These are phyloP conservation scores for Forsythia viridissima DNA, from an alignment of 257 asterid genomes.

Conservation along the genomic window DNA sequence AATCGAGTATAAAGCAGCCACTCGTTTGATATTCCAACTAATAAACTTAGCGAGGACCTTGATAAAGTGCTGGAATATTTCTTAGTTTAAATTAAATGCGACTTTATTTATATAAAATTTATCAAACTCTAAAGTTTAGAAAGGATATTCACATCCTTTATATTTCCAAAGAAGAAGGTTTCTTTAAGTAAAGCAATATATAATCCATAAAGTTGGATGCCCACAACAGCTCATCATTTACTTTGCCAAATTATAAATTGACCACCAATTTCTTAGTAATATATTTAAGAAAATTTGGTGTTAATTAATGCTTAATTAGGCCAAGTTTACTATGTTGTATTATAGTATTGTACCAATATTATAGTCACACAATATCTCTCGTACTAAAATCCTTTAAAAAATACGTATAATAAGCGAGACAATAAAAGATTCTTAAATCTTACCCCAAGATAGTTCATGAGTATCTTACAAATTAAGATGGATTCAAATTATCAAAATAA, in stretches of 20 bases:
- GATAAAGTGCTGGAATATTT: constrained; percentile 19
- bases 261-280: background rate
- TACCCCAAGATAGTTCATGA: too few relatives aligned
- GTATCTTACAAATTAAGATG: too few relatives aligned
- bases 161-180: background rate
- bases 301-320: too few relatives aligned
- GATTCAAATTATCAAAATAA: too few relatives aligned
- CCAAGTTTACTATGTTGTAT: too few relatives aligned
- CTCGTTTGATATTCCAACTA: constrained; percentile 15
- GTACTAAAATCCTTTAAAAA: too few relatives aligned
- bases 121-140: too few relatives aligned
- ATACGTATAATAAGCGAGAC: too few relatives aligned
- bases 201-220: background rate
- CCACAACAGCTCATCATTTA: constrained; percentile 4
- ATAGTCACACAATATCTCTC: too few relatives aligned
- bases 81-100: background rate
- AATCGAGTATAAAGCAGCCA: constrained; percentile 15
- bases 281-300: too few relatives aligned
- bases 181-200: constrained; percentile 1
- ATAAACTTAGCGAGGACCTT: constrained; percentile 18
- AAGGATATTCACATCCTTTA: background rate
- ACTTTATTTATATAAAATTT: background rate
- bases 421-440: too few relatives aligned
- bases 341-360: too few relatives aligned
- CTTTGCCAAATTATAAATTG: background rate